phyloP scores from a whole-genome alignment of 768 basidiomycete species.

The Suillus lakei region DNA sequence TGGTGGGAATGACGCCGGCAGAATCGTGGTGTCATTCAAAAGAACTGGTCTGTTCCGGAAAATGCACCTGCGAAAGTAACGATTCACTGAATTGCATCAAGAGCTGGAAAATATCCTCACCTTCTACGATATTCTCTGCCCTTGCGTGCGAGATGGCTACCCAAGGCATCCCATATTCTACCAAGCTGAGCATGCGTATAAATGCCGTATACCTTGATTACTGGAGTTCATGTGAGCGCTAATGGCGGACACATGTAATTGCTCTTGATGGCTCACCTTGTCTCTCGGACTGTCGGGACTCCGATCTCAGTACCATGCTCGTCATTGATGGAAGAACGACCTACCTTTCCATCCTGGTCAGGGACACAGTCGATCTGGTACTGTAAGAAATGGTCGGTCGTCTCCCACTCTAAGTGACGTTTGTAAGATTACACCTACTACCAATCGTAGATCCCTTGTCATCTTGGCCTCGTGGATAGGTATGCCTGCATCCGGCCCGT shows the following conservation, averaged over 20 bases:
- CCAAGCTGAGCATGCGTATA: constrained; percentile 53
- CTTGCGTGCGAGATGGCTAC: constrained; percentile 44
- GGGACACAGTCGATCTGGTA: constrained; percentile 55
- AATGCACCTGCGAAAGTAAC: constrained; percentile 43
- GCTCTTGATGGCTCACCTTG: constrained; percentile 36
- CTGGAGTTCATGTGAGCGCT: constrained; percentile 27
- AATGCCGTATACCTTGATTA: constrained; percentile 53
- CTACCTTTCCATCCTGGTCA: constrained; percentile 39
- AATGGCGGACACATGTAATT: background rate
- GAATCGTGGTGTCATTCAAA: constrained; percentile 47
- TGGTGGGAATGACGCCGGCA: constrained; percentile 58
- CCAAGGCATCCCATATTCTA: constrained; percentile 52
- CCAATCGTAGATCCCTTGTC: constrained; percentile 53
- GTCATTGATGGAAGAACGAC: constrained; percentile 7
- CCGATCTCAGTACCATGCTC: constrained; percentile 1
- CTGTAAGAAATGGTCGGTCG: constrained; percentile 27
- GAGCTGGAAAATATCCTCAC: constrained; percentile 30
- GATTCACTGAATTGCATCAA: background rate
- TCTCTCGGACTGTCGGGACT: constrained; percentile 36
- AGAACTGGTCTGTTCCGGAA: constrained; percentile 42
- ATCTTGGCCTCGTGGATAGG: constrained; percentile 76
- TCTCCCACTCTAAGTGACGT: background rate
- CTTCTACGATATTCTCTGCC: constrained; percentile 59
- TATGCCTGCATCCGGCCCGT: constrained; percentile 45
- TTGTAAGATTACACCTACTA: constrained; percentile 40